Conservation (phyloP, 2,329 filamentous ascomycete genomes). For the Pestalotiopsis sp. region DNA sequence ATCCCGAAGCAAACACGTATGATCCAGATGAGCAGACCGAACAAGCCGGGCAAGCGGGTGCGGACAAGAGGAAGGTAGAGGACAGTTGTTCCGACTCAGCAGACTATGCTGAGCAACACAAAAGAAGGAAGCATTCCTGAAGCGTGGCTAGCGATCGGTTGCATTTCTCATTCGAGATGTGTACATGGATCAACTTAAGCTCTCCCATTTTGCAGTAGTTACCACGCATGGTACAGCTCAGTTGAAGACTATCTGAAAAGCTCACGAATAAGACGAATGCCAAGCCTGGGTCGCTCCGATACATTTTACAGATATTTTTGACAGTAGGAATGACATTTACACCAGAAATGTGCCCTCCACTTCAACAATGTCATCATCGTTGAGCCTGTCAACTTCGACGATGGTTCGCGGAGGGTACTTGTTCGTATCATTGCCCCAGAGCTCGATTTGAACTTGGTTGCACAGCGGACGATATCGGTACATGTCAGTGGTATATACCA, state of each 20-base stretch:
- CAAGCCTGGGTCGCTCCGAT: background rate
- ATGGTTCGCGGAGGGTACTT: conserved; percentile 34
- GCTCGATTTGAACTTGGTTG: conserved; percentile 33
- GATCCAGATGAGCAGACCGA: conserved; percentile 6
- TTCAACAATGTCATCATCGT: conserved; percentile 36
- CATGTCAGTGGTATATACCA: conserved; percentile 38
- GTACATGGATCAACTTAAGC: too few relatives aligned
- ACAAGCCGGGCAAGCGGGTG: background rate
- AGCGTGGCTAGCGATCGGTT: background rate
- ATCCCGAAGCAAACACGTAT: conserved; percentile 15
- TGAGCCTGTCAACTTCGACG: conserved; percentile 34
- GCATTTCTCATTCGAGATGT: background rate
- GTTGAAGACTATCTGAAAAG: too few relatives aligned
- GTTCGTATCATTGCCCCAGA: conserved; percentile 32
- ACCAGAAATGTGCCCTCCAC: conserved; percentile 33
- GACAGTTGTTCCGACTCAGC: background rate
- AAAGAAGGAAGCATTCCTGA: background rate
- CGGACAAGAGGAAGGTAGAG: background rate
- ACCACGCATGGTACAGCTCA: too few relatives aligned
- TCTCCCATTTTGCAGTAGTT: too few relatives aligned
- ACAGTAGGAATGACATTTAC: background rate
- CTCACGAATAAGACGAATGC: too few relatives aligned
- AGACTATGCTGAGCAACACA: background rate
- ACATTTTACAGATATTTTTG: background rate
- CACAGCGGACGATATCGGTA: conserved; percentile 34